These are phyloP conservation scores for Chlamydomonas sphaeroides DNA, from an alignment of 139 green algal genomes.

Conservation along the genomic window DNA sequence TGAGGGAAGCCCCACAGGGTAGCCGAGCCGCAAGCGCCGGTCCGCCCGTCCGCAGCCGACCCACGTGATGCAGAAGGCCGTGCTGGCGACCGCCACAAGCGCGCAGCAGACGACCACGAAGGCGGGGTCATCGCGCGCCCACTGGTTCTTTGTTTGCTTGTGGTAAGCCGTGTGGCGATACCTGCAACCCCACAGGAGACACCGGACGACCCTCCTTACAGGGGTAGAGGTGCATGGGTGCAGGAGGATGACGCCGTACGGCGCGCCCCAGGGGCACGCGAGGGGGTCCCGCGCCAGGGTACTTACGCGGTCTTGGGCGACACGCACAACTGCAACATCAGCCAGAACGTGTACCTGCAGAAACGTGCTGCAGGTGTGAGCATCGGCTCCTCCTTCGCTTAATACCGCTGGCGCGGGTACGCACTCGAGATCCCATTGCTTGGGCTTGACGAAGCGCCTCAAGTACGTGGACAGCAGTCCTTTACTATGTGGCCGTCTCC, in stretches of 20 bases:
- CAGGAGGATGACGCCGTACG: not conserved
- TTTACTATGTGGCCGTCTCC: not conserved
- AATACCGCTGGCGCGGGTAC: not conserved
- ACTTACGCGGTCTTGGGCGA: conserved; percentile 91
- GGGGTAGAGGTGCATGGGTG: no score
- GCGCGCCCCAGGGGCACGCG: no score
- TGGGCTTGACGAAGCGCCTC: conserved; percentile 78
- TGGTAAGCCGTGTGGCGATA: conserved; percentile 97
- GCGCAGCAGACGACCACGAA: conserved; percentile 87
- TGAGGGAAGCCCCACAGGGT: no score
- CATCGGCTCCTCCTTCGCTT: not conserved
- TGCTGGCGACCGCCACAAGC: conserved; percentile 76
- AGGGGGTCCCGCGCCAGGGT: not conserved
- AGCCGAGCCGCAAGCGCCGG: no score
- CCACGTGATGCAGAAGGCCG: conserved; percentile 87
- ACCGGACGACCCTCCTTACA: no score
- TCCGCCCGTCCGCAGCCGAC: no score
- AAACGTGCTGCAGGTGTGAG: not conserved
- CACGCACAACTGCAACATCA: conserved; percentile 94
- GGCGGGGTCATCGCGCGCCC: conserved; percentile 96
- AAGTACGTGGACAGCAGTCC: conserved; percentile 66
- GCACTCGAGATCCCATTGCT: conserved; percentile 92
- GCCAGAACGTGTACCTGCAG: conserved; percentile 93
- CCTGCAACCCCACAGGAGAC: conserved; percentile 53
- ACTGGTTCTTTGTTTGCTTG: conserved; percentile 98